Evolutionary conservation across 257 asterid species (phyloP).

Genomic region (Solanum okadae): DNA sequence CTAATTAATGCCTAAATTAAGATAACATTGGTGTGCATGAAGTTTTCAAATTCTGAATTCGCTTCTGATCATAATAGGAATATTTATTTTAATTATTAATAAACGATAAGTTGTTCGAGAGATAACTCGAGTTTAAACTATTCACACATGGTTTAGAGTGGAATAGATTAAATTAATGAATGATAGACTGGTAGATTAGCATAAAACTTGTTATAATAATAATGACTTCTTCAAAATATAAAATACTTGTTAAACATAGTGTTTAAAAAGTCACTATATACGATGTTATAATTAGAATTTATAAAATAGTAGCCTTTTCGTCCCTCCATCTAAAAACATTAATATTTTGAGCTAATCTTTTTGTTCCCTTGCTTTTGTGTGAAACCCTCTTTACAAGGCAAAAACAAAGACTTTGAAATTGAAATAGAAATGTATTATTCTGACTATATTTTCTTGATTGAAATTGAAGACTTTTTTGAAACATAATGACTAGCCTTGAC

Average conservation of each 20-base stretch:
- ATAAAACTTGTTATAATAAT: neutral
- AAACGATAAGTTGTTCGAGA: neutral
- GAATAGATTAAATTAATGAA: neutral
- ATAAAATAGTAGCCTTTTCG: neutral
- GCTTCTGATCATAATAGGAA: neutral
- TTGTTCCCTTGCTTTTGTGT: neutral
- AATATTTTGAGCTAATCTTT: neutral
- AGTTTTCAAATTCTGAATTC: neutral
- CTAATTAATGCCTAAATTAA: too few relatives aligned
- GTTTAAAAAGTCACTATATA: neutral
- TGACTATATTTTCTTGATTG: neutral
- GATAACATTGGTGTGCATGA: fast-evolving
- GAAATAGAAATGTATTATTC: neutral
- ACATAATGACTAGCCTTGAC: neutral
- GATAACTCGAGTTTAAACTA: neutral
- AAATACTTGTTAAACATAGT: neutral
- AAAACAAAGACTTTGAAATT: neutral
- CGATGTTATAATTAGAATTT: neutral
- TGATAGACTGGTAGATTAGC: too few relatives aligned
- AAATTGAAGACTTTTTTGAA: neutral
- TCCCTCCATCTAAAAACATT: neutral
- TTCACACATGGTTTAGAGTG: neutral
- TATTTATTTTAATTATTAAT: neutral
- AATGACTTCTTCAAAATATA: neutral
- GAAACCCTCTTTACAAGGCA: neutral